These are phyloP conservation scores for Taphrina communis DNA, from an alignment of 1,139 yeast genomes.

Conservation along the genomic window DNA sequence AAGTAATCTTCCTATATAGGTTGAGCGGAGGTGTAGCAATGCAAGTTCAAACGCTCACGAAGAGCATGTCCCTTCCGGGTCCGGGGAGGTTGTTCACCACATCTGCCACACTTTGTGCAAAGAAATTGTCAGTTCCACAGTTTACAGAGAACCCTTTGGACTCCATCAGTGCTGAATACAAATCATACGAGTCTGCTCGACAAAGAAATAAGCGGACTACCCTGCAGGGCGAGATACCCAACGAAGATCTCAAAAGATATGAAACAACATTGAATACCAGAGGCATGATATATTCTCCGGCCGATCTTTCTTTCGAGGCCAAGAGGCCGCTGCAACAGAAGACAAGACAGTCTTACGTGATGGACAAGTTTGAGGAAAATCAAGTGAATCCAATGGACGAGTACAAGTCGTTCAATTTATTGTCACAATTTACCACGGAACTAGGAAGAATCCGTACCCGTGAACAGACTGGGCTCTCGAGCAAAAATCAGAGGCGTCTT, in stretches of 20 bases:
- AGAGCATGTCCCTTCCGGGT: background rate
- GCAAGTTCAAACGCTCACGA: background rate
- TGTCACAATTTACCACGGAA: conserved; percentile 41
- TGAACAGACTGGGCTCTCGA: conserved; percentile 42
- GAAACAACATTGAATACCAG: conserved; percentile 9
- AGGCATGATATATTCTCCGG: conserved; percentile 29
- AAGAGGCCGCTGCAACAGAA: conserved; percentile 26
- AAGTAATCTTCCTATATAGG: no score
- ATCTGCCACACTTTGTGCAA: background rate
- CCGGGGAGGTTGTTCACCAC: background rate
- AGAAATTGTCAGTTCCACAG: background rate
- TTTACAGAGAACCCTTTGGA: background rate
- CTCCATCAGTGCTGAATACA: background rate
- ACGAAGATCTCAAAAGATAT: conserved; percentile 16
- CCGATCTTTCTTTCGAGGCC: conserved; percentile 33
- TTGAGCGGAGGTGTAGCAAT: no score
- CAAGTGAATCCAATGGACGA: conserved; percentile 33
- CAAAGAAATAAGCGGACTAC: background rate
- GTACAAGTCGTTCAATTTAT: conserved; percentile 31
- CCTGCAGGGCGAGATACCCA: background rate
- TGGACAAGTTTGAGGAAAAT: conserved; percentile 19
- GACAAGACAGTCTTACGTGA: background rate
- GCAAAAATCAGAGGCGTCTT: conserved; percentile 33
- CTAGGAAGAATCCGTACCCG: conserved; percentile 44
- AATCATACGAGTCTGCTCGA: background rate